Evolutionary conservation across 768 basidiomycete genomes (phyloP), one percentile per base, ranked within the genome.

Genomic region (Artomyces pyxidatus): DNA sequence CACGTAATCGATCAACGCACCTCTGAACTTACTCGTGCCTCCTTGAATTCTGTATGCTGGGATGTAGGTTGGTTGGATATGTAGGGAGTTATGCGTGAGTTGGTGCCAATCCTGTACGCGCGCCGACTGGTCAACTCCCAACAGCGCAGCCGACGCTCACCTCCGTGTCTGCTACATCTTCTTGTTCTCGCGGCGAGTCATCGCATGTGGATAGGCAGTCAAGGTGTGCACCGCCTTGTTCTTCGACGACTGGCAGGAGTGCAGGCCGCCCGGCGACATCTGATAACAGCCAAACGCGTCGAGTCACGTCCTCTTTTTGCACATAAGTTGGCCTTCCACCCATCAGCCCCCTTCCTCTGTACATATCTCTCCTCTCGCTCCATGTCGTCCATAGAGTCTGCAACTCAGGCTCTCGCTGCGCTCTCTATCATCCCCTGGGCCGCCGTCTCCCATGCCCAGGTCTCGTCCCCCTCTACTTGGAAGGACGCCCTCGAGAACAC

Each of bases 391-490:
- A 55, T 67, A 21, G 66, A 73, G 21, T 40, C 59, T 26, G 42
- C 65, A 52, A 55, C 59, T 1, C 57, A 68, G 48, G 71, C 78
- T 6, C 71, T 85, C 50, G 68, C 74, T 0, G 60, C 69, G 1
- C 69, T 85, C 40, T 73, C 76, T 2, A 80, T 88, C 62, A 65
- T 72, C 23, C 76, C 83, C 23, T 60, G 67, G 8, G 72, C 75
- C 1, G 59, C 68, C 14, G 61, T 88, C 37, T 63, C 68, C 30
- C 91, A 95, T 61, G 65, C 66, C 6, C 68, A 76, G 22, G 77
- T 86, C 3, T 77, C 71, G 48, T 87, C 86, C 39, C 89, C 85
- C 1, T 74, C 78, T 0, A 68, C 80, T 39, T 95, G 92, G 92
- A 79, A 78, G 55, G 82, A 82, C 38, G 78, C 83, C 38, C 68